These are phyloP conservation scores for Saksenaea oblongispora DNA, from an alignment of 371 early-diverging fungal species.

Conservation along the genomic window DNA sequence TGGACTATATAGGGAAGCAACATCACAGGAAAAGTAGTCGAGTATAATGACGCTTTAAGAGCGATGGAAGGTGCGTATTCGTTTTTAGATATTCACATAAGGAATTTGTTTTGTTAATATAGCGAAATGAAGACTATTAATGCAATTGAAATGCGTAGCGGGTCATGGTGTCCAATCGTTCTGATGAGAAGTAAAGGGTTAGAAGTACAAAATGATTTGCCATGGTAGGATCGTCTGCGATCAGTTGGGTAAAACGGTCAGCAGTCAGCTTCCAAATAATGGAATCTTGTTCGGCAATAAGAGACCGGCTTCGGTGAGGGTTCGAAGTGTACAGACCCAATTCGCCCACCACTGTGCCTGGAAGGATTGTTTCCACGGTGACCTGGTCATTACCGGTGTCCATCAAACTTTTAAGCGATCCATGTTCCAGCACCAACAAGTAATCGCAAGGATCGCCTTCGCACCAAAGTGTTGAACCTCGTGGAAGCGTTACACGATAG, in stretches of 20 bases:
- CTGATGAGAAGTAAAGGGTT: constrained; percentile 60
- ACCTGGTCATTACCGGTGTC: constrained; percentile 18
- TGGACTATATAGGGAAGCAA: too few species aligned
- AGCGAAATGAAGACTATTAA: constrained; percentile 2
- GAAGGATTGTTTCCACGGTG: constrained; percentile 69
- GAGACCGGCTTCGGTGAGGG: constrained; percentile 55
- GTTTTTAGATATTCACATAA: too few species aligned
- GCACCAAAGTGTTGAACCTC: constrained; percentile 65
- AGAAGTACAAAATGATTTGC: constrained; percentile 58
- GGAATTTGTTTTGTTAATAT: neutral
- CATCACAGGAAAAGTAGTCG: too few species aligned
- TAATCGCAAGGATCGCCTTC: constrained; percentile 66
- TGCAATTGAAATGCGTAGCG: constrained; percentile 61
- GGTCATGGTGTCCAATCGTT: constrained; percentile 58
- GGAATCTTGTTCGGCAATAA: constrained; percentile 65
- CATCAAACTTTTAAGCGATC: constrained; percentile 67
- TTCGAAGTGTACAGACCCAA: constrained; percentile 64
- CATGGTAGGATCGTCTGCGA: constrained; percentile 45
- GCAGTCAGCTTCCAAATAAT: constrained; percentile 68
- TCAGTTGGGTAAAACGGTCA: constrained; percentile 60
- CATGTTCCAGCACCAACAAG: constrained; percentile 78
- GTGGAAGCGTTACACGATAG: constrained; percentile 48
- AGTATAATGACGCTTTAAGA: too few species aligned
- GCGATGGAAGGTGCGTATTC: too few species aligned
- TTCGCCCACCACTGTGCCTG: constrained; percentile 82